Evolutionary conservation across 352 stramenopile genomes (phyloP), one percentile per base, ranked within the genome.

Genomic region (Globisporangium parvum): DNA sequence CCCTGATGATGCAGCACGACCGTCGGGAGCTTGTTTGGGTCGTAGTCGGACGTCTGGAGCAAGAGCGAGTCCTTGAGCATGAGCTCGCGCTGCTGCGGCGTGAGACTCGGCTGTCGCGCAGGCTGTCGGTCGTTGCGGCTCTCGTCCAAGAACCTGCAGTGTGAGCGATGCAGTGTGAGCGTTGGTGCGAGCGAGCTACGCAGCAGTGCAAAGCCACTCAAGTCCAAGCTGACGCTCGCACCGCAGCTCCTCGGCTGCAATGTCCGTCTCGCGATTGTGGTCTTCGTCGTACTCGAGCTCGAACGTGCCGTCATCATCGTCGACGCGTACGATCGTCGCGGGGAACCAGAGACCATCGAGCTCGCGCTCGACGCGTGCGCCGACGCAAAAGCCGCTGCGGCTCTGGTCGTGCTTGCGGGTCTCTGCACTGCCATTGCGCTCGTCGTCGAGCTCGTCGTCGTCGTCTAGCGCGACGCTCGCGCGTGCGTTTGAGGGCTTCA

Each of bases 261-360:
- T 75, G 47, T 89, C 77, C 9, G 59, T 60, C 56, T 93, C 80
- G 49, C 76, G 70, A 47, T 89, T 89, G 62, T 82, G 70, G 47
- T 89, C 80, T 55, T 93, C 83, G 46, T 93, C 79, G 52, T 93
- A 93, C 57, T 90, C 72, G 40, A 93, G 65, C 53, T 89, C 77
- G 26, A 78, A 89, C 20, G 68, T 73, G 26, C 75, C 76, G 51
- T 83, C 76, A 42, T 60, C 52, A 1, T 72, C 71, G 31, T 81
- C 66, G 17, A 55, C 62, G 5, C 57, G 53, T 15, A 85, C 71
- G 59, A 93, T 77, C 6, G 73, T 86, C 42, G 65, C 83, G 28
- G 80, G 69, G 57, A 91, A 93, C 83, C 80, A 93, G 24, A 88
- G 64, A 2, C 80, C 79, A 48, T 93, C 83, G 21, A 93, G 63